Base-by-base conservation (phyloP, 495 filamentous ascomycete genomes). In the Mytilinidion resinicola region DNA sequence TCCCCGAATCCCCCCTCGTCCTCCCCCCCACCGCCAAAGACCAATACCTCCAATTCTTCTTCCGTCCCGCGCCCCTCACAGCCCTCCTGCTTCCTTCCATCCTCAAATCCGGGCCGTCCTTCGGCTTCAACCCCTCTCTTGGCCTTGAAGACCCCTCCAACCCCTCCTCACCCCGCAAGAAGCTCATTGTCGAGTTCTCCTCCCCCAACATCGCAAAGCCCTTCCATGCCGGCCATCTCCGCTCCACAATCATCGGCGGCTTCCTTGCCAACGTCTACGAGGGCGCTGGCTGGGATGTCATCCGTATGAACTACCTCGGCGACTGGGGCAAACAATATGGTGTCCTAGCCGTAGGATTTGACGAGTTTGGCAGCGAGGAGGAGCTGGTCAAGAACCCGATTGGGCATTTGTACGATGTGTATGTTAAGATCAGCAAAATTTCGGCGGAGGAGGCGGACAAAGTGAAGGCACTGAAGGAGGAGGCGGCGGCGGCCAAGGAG, bases 41-140 rank as follows among this genome's bases (percentile, higher is more conserved):
- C 53, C 77, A 81, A 49, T 92, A 90, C 67, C 66, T 96, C n/a
- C 84, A 86, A 65, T 96, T 96, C 77, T 92, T 85, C 78, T 85
- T 85, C 77, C 70, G 70, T 8, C 67, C 73, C 4, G 60, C 61
- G 17, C 66, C 71, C 10, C 72, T 79, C 8, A 62, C 72, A 4
- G 61, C 61, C 9, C 53, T 79, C 8, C 56, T 78, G 1, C 38
- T 80, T 5, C 73, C 73, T 11, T 72, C 71, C 52, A 74, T 79
- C 37, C 55, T 70, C 34, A 71, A 75, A 53, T 68, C 70, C 9
- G 60, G 64, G 19, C 37, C 39, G 0, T 35, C 49, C 25, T 80
- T 74, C 62, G 77, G 77, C 17, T 64, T 67, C 56, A 72, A 73
- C 50, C 55, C 65, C 3, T 55, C 49, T 3, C 53, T 62, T 25